A percentile compares a stretch with the other conserved stretches of the same genome.
phyloP scores from a whole-genome alignment of 495 filamentous ascomycete species.

The Talaromyces wortmannii region DNA sequence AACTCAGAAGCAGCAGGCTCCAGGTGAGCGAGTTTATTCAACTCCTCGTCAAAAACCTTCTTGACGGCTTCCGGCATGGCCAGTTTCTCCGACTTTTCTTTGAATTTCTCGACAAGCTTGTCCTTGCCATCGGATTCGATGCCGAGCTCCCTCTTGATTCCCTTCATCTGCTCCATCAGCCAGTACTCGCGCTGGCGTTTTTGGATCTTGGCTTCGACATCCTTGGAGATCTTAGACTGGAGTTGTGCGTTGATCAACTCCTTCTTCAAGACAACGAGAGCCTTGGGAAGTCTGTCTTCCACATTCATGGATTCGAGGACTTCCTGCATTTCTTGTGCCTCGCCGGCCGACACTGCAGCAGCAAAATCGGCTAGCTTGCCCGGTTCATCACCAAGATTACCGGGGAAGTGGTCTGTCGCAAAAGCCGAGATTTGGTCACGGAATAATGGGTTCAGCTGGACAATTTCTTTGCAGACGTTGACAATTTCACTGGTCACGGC shows the following conservation, averaged over 20 bases:
- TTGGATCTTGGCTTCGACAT: constrained; percentile 95
- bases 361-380: constrained; percentile 95
- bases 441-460: constrained; percentile 88
- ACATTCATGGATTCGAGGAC: constrained; percentile 85
- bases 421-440: constrained; percentile 96
- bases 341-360: constrained; percentile 86
- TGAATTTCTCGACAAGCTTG: constrained; percentile 94
- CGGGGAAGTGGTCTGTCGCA: constrained; percentile 87
- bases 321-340: constrained; percentile 86
- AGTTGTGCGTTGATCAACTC: constrained; percentile 97
- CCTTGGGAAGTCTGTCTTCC: constrained; percentile 83
- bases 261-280: constrained; percentile 88
- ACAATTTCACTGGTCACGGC: constrained; percentile 96
- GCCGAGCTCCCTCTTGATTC: constrained; percentile 90
- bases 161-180: constrained; percentile 99
- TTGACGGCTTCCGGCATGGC: constrained; percentile 95
- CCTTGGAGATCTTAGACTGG: constrained; percentile 95
- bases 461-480: constrained; percentile 96
- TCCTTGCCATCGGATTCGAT: constrained; percentile 98
- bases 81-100: constrained; percentile 86
- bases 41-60: constrained; percentile 96
- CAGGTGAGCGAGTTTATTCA: constrained; percentile 92
- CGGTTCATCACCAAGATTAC: constrained; percentile 91
- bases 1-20: constrained; percentile 96
- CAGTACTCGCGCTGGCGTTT: constrained; percentile 98